A percentile compares a stretch with the other conserved stretches of the same genome.
Evolutionary conservation across 176 grass and related monocot species (phyloP).

Genomic region (barley (Hordeum vulgare)): DNA sequence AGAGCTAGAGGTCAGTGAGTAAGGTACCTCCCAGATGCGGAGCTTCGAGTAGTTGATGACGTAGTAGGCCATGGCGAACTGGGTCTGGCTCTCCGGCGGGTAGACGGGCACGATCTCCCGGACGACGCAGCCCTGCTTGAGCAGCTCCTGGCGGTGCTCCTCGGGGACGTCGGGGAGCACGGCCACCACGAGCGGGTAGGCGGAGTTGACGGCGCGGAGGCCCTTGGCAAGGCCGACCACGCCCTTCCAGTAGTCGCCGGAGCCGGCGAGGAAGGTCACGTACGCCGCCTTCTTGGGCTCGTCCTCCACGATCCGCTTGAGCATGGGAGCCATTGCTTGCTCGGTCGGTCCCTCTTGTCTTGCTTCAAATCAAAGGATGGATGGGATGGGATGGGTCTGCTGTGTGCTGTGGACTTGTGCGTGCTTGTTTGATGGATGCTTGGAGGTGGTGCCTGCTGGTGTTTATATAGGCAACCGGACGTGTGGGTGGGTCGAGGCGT

Average conservation of each 20-base stretch:
- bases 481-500: background rate
- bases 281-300: slow-evolving; percentile 25
- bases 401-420: background rate
- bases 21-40: slow-evolving; percentile 79
- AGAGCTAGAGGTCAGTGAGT: too few relatives aligned
- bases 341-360: background rate
- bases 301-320: background rate
- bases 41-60: slow-evolving; percentile 99
- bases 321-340: background rate
- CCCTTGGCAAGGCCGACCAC: slow-evolving; percentile 73
- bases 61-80: slow-evolving; percentile 89
- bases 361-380: background rate
- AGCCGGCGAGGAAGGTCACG: slow-evolving; percentile 69
- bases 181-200: slow-evolving; percentile 70
- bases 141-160: slow-evolving; percentile 34
- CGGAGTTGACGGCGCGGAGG: slow-evolving; percentile 36
- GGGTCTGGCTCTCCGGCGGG: slow-evolving; percentile 60
- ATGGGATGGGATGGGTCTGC: background rate
- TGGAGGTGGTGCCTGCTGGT: accelerated
- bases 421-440: background rate
- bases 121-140: slow-evolving; percentile 50
- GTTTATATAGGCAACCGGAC: background rate
- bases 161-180: slow-evolving; percentile 63
- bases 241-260: slow-evolving; percentile 84
- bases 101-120: slow-evolving; percentile 68